phyloP scores from a whole-genome alignment of 2,329 filamentous ascomycete genomes.

The Dothidotthia symphoricarpi region DNA sequence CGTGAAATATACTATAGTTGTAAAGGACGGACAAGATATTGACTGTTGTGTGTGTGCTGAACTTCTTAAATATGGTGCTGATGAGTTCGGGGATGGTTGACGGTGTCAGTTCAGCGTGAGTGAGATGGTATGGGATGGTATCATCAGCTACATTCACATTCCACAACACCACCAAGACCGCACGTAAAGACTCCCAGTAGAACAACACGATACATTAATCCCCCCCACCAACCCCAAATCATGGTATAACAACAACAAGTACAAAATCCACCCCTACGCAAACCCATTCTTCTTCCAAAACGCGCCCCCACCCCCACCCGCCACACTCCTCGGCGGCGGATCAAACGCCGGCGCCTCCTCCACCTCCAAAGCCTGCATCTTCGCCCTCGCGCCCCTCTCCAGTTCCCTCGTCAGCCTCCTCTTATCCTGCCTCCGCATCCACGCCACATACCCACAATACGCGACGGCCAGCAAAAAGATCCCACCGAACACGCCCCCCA shows the following conservation, averaged over 20 bases:
- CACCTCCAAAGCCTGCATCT: slow-evolving; percentile 35
- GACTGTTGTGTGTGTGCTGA: background rate
- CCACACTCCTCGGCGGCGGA: slow-evolving; percentile 29
- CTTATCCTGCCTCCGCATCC: slow-evolving; percentile 28
- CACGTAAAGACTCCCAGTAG: too few relatives aligned
- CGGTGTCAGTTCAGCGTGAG: too few relatives aligned
- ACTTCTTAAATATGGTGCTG: too few relatives aligned
- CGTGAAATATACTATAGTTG: background rate
- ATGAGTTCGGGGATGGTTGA: too few relatives aligned
- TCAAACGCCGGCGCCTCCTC: slow-evolving; percentile 36
- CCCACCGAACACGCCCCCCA: slow-evolving; percentile 41
- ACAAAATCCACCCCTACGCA: background rate
- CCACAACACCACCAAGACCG: too few relatives aligned
- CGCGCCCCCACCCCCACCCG: slow-evolving; percentile 21
- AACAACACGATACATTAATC: too few relatives aligned
- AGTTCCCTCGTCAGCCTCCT: slow-evolving; percentile 28
- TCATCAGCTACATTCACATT: too few relatives aligned
- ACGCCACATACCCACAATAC: slow-evolving; percentile 34
- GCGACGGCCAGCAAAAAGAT: slow-evolving; percentile 27
- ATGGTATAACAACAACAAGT: too few relatives aligned
- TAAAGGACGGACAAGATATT: background rate
- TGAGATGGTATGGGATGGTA: too few relatives aligned
- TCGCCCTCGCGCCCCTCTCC: slow-evolving; percentile 26
- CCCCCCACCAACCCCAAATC: too few relatives aligned
- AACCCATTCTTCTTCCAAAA: slow-evolving; percentile 33